Conservation (phyloP, 805 yeast species). For the Priceomyces haplophilus region DNA sequence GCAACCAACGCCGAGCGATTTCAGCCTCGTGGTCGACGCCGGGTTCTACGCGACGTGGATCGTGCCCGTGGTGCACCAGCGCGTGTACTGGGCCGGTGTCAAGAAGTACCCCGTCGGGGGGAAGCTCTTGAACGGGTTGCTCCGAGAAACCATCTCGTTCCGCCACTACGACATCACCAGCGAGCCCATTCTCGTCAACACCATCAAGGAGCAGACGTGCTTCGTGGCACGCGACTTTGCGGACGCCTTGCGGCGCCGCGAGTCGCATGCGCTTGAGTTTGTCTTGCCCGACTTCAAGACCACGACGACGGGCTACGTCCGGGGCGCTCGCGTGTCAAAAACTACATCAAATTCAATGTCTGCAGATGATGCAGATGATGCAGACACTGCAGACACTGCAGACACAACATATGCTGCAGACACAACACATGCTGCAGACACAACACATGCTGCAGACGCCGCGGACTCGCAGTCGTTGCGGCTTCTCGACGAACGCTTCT, state of each 20-base stretch:
- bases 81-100: conserved; percentile 72
- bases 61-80: conserved; percentile 77
- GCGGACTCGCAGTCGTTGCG: conserved; percentile 62
- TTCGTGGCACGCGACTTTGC: conserved; percentile 63
- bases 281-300: conserved; percentile 86
- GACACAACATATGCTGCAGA: too few species aligned
- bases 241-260: conserved; percentile 38
- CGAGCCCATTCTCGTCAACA: conserved; percentile 79
- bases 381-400: too few species aligned
- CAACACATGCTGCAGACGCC: too few species aligned
- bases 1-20: conserved; percentile 42
- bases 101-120: conserved; percentile 86
- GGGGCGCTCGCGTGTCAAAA: too few species aligned
- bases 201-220: conserved; percentile 77
- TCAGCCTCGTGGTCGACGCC: conserved; percentile 77
- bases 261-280: conserved; percentile 55
- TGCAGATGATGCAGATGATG: too few species aligned
- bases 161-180: conserved; percentile 92
- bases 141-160: conserved; percentile 82
- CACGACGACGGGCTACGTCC: conserved; percentile 72
- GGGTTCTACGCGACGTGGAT: conserved; percentile 89
- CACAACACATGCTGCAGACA: too few species aligned
- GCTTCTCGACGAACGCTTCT: conserved; percentile 80
- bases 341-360: too few species aligned
- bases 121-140: conserved; percentile 70